Evolutionary conservation across 2,329 filamentous ascomycete genomes (phyloP).

Genomic region (Exophiala sp.): DNA sequence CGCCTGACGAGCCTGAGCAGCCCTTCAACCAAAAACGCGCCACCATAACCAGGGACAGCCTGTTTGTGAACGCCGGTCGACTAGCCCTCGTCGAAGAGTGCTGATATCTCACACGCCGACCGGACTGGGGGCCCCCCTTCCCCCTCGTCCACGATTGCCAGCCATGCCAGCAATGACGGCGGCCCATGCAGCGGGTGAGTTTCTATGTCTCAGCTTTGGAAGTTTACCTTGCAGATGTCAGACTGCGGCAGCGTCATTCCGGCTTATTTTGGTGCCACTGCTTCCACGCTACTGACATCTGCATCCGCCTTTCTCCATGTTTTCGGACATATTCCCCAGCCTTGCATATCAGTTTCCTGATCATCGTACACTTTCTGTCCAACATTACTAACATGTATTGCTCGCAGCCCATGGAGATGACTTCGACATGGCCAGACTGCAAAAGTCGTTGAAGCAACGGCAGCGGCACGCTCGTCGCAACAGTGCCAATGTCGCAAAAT

Average conservation of each 20-base stretch:
- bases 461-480: slow-evolving; percentile 21
- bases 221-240: slow-evolving; percentile 18
- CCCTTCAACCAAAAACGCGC: not conserved
- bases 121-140: not conserved
- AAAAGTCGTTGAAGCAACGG: slow-evolving; percentile 27
- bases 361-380: slow-evolving; percentile 11
- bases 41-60: not conserved
- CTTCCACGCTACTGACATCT: not conserved
- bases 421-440: slow-evolving; percentile 29
- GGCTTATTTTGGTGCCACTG: not conserved
- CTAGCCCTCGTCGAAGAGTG: not conserved
- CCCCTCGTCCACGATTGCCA: slow-evolving; percentile 8
- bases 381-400: slow-evolving; percentile 12
- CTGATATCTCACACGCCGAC: slow-evolving; percentile 3
- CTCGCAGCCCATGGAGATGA: slow-evolving; percentile 18
- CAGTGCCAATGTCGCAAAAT: slow-evolving; percentile 24
- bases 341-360: not conserved
- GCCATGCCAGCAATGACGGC: slow-evolving; percentile 16
- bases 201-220: slow-evolving; percentile 14
- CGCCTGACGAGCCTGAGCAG: not conserved
- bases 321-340: not conserved
- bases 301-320: too few species aligned
- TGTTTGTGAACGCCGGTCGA: not conserved
- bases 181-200: slow-evolving; percentile 16
- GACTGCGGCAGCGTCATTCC: not conserved